Conservation (phyloP, 441 rosid genomes). For the Populus trichocarpa region DNA sequence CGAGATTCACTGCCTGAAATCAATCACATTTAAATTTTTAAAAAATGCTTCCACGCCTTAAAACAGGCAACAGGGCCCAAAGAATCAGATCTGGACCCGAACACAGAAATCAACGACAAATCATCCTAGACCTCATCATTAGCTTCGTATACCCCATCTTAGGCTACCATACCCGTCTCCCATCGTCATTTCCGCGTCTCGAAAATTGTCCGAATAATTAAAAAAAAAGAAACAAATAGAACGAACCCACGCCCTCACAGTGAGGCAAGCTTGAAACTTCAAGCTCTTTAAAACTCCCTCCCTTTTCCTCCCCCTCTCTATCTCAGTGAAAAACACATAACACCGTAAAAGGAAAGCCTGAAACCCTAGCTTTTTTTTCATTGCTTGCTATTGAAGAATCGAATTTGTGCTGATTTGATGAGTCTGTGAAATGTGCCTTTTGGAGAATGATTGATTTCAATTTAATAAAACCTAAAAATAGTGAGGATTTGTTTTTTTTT, state of each 20-base stretch:
- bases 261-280: too few relatives aligned
- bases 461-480: not conserved
- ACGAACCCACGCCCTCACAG: too few relatives aligned
- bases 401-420: slow-evolving; percentile 26
- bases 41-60: too few relatives aligned
- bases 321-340: not conserved
- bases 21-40: too few relatives aligned
- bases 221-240: not conserved
- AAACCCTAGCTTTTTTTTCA: slow-evolving; percentile 38
- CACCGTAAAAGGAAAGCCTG: slow-evolving; percentile 2
- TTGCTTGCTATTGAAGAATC: slow-evolving; percentile 34
- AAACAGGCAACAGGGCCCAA: too few relatives aligned
- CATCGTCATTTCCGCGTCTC: slow-evolving; percentile 14
- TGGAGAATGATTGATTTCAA: slow-evolving; percentile 33
- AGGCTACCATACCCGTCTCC: not conserved
- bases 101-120: slow-evolving; percentile 8
- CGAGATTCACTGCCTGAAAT: too few relatives aligned
- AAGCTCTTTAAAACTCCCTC: too few relatives aligned
- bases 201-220: slow-evolving; percentile 10
- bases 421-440: slow-evolving; percentile 31
- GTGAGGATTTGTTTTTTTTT: not conserved
- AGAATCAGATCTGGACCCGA: too few relatives aligned
- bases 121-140: slow-evolving; percentile 6
- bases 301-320: too few relatives aligned
- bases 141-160: not conserved